Percentiles rank a stretch among this genome's conserved stretches.
Conservation (phyloP, 345 rosid genomes). For the Corchorus olitorius region DNA sequence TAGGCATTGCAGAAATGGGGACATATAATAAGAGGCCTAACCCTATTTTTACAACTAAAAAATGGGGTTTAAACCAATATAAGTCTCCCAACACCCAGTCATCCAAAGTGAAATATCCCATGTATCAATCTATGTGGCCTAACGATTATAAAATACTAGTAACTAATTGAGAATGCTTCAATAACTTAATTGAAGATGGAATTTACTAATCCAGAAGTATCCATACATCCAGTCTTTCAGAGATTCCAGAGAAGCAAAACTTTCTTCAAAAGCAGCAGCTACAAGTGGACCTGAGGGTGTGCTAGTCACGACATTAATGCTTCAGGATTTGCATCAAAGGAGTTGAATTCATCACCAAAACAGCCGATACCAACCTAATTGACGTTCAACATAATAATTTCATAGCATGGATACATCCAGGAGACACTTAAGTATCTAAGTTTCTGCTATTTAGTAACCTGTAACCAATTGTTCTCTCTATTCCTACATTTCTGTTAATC, state of each 20-base stretch:
- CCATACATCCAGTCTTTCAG: neutral
- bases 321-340: neutral
- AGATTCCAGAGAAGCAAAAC: neutral
- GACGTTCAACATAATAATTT: neutral
- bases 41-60: neutral
- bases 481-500: conserved; percentile 10
- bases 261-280: neutral
- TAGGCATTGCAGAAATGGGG: neutral
- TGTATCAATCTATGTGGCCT: neutral
- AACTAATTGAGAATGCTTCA: neutral
- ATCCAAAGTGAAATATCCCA: neutral
- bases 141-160: neutral
- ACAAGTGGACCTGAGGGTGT: neutral
- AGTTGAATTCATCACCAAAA: neutral
- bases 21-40: neutral
- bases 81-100: neutral
- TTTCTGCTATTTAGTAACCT: neutral
- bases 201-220: neutral
- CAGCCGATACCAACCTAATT: neutral
- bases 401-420: neutral
- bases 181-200: neutral
- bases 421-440: neutral
- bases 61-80: neutral
- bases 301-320: neutral
- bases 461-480: neutral